Evolutionary conservation across 1,284 basidiomycete species (phyloP), one percentile per base, ranked within the genome.

Genomic region (Hemileia vastatrix): DNA sequence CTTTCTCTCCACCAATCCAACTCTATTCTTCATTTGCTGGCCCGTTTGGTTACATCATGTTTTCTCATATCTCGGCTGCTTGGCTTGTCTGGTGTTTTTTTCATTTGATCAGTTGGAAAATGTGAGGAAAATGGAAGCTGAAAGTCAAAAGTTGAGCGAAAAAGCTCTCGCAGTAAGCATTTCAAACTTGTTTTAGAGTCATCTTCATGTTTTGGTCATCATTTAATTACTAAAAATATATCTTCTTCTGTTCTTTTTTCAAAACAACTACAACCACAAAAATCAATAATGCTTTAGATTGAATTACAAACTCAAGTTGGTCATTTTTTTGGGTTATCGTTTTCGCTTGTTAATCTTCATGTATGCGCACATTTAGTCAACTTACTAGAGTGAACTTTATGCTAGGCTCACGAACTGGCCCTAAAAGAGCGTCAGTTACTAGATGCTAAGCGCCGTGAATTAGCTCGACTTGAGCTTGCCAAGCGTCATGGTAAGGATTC

Each of bases 111-210:
- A 61, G 58, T 52, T 61, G 50, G 58, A 61, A 15, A 49, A 61
- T 52, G 52, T 54, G 15, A 50, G 58, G 23, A 61, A 61, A 31
- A 8, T 61, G 19, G 58, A 61, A 40, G 58, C 43, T 18, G 54
- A 53, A 48, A 61, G 51, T 48, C 58, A 61, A 54, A 52, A 50
- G n/a, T 47, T 61, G 18, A 61, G 54, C 32, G 58, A 61, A 49
- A 31, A 54, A 36, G 50, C 58, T 19, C 13, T 54, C 24, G 27
- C 58, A 27, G 58, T 61, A 18, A 24, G 58, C 40, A 3, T 44
- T 5, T 54, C 19, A 27, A 31, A 21, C 32, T 11, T 13, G 8
- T 58, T 43, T 15, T 8, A n/a, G 5, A 2, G 44, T 19, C 8
- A 5, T 19, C 24, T 57, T 18, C 15, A 9, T 23, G 33, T 49